Evolutionary conservation across 2,329 filamentous ascomycete species (phyloP).

Genomic region (Aspergillus jensenii): DNA sequence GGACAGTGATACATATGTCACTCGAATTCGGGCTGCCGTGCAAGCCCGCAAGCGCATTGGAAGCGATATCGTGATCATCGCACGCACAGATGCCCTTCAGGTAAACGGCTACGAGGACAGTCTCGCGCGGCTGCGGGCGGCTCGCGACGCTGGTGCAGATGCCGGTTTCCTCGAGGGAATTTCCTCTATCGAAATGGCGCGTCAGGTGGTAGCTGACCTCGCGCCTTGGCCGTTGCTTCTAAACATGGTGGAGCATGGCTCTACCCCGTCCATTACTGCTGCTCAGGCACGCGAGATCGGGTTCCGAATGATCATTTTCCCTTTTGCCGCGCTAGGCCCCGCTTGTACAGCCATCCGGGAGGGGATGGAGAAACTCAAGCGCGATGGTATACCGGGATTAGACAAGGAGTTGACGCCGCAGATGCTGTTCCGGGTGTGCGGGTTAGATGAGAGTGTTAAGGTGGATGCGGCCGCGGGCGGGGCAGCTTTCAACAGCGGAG

Average conservation of each 20-base stretch:
- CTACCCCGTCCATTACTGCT: slow-evolving; percentile 30
- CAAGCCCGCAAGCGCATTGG: slow-evolving; percentile 32
- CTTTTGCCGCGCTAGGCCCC: slow-evolving; percentile 40
- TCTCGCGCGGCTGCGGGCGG: slow-evolving; percentile 38
- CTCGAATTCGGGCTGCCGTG: slow-evolving; percentile 40
- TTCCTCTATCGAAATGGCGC: slow-evolving; percentile 38
- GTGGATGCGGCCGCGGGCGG: slow-evolving; percentile 43
- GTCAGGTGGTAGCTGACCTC: slow-evolving; percentile 35
- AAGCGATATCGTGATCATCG: slow-evolving; percentile 47
- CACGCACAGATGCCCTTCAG: slow-evolving; percentile 42
- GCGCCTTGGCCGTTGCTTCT: slow-evolving; percentile 41
- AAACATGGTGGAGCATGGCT: slow-evolving; percentile 48
- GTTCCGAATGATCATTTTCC: slow-evolving; percentile 46
- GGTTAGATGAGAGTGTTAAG: slow-evolving; percentile 41
- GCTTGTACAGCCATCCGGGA: slow-evolving; percentile 38
- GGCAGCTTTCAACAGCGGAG: slow-evolving; percentile 31
- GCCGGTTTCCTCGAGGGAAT: slow-evolving; percentile 45
- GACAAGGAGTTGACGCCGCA: slow-evolving; percentile 35
- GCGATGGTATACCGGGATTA: slow-evolving; percentile 33
- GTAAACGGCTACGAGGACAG: slow-evolving; percentile 42
- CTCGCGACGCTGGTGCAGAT: slow-evolving; percentile 42
- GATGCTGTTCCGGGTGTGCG: slow-evolving; percentile 45
- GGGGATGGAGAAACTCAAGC: slow-evolving; percentile 38
- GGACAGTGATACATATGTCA: slow-evolving; percentile 32
- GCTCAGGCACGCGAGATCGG: slow-evolving; percentile 30